Evolutionary conservation across 305 asterid genomes (phyloP).

Genomic region (Fraxinus dipetala): DNA sequence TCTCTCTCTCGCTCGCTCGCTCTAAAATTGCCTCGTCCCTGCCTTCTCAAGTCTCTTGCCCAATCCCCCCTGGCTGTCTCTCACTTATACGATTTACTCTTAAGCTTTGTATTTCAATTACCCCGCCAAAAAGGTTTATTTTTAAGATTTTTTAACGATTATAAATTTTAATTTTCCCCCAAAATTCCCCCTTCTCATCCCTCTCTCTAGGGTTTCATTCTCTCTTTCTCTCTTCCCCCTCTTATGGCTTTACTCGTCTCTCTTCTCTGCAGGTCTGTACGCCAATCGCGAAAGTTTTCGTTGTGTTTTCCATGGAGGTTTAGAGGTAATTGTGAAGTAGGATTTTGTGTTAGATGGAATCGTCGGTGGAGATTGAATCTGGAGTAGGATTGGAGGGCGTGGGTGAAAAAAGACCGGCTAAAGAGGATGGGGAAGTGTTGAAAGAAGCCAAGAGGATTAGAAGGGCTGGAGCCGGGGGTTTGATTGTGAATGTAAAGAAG

Average conservation of each 20-base stretch:
- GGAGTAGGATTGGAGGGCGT: conserved; percentile 42
- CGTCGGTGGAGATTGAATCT: conserved; percentile 28
- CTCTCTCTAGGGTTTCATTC: conserved; percentile 46
- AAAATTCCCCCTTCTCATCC: conserved; percentile 19
- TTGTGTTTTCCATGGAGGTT: conserved; percentile 31
- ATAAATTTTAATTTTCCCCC: conserved; percentile 18
- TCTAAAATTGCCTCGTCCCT: conserved; percentile 19
- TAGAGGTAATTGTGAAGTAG: conserved; percentile 20
- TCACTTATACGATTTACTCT: conserved; percentile 26
- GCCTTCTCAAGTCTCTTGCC: conserved; percentile 28
- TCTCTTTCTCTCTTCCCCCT: conserved; percentile 13
- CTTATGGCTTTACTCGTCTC: conserved; percentile 46
- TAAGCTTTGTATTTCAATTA: conserved; percentile 43
- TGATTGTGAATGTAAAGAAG: conserved; percentile 42
- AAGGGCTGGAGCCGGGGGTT: conserved; percentile 20
- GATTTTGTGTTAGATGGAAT: conserved; percentile 45
- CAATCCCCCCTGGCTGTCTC: conserved; percentile 22
- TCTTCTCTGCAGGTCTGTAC: conserved; percentile 47
- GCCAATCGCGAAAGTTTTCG: conserved; percentile 7
- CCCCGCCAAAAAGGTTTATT: conserved; percentile 66
- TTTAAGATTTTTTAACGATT: conserved; percentile 37
- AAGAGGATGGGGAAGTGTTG: conserved; percentile 37
- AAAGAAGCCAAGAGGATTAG: conserved; percentile 35
- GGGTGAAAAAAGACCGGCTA: conserved; percentile 57
- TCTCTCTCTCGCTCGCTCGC: conserved; percentile 11